Conservation (phyloP, 257 asterid species). For the Solanum bulbocastanum region DNA sequence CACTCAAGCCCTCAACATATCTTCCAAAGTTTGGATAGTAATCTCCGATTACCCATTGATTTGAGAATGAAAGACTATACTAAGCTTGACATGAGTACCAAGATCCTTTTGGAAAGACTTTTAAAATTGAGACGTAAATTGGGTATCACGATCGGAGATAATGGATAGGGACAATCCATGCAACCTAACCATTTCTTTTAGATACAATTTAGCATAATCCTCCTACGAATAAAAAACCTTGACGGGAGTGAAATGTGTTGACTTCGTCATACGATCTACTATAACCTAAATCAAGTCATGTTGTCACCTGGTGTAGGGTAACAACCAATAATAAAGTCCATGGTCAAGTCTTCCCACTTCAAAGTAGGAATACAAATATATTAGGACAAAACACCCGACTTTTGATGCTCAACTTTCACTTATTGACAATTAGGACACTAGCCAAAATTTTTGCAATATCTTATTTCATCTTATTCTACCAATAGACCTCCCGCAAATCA, state of each 20-base stretch:
- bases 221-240: not conserved
- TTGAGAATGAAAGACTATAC: not conserved
- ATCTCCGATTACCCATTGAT: not conserved
- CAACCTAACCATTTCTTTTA: not conserved
- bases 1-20: not conserved
- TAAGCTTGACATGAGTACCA: not conserved
- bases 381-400: not conserved
- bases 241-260: not conserved
- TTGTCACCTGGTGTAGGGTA: not conserved
- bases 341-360: not conserved
- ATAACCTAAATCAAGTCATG: not conserved
- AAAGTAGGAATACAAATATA: not conserved
- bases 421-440: not conserved
- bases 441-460: not conserved
- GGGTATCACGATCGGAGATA: not conserved
- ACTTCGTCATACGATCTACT: not conserved
- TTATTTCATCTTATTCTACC: not conserved
- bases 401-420: not conserved
- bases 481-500: not conserved
- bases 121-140: not conserved
- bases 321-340: not conserved
- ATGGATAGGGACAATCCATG: not conserved
- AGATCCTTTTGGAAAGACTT: no score
- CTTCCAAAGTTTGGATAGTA: not conserved
- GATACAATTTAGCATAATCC: not conserved